Base-by-base conservation (phyloP, 768 basidiomycete genomes). In the Lactarius evosmus region DNA sequence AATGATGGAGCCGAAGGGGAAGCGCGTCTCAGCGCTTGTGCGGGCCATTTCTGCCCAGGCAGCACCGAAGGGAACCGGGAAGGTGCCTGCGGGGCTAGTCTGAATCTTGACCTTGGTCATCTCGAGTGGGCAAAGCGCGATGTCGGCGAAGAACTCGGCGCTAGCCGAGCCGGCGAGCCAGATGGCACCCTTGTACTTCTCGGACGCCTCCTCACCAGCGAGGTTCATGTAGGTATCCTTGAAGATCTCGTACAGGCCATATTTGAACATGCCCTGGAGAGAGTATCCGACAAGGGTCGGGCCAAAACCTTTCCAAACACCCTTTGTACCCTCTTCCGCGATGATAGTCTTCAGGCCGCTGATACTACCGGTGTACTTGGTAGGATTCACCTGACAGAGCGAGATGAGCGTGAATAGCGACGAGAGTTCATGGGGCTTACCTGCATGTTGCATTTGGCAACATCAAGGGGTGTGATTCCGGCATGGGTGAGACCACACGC, bases 231-330 rank as follows among this genome's bases (percentile, higher is more conserved):
- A 95, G 67, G 73, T 63, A 76, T 97, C 95, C 83, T 96, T 98
- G 90, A 95, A 98, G 73, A 90, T 75, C 78, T 98, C 95, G 76
- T 97, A 97, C 75, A 95, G 91, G 80, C 95, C 95, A 76, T 93
- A 97, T 79, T 98, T 98, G 89, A 96, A 94, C 85, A 95, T 88
- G 74, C 95, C 95, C 79, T 97, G 95, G 71, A 94, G 83, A 9
- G 93, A 92, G 81, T 95, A 95, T 67, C 95, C 94, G 77, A 96
- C 81, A 67, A 94, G 80, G 64, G 95, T 98, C 59, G 95, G 95
- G 40, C 91, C 91, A 74, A 97, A 80, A 72, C 95, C 95, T 77
- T 96, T 98, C 87, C 94, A 90, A 76, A 97, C 85, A 76, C 93
- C 95, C 41, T 76, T 85, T 65, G 86, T 76, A 71, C 95, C 91